phyloP scores from a whole-genome alignment of 148 eudicot genomes.

The Gaultheria prostrata region DNA sequence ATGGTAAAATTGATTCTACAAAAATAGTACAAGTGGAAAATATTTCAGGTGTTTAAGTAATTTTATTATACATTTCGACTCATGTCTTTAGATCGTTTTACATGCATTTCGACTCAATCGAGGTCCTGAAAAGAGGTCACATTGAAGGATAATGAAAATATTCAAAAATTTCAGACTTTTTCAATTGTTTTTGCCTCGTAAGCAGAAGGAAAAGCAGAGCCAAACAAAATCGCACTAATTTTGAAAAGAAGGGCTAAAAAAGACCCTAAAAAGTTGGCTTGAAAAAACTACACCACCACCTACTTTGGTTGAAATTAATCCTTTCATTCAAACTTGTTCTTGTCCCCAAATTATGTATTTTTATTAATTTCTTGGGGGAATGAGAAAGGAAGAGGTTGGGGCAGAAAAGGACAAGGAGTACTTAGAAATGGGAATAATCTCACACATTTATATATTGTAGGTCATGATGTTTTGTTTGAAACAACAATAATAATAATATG shows the following conservation, averaged over 20 bases:
- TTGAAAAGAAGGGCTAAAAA: neutral
- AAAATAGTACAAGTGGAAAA: too few relatives aligned
- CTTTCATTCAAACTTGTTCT: slow-evolving; percentile 2
- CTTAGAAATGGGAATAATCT: slow-evolving; percentile 40
- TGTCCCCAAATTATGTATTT: neutral
- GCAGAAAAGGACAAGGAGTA: slow-evolving; percentile 39
- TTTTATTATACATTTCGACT: too few relatives aligned
- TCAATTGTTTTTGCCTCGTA: neutral
- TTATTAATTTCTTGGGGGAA: neutral
- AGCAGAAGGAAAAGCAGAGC: neutral
- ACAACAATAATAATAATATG: neutral
- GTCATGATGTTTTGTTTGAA: neutral
- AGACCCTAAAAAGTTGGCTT: neutral
- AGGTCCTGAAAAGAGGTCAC: neutral
- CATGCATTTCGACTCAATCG: neutral
- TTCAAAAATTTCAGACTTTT: neutral
- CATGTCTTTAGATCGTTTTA: neutral
- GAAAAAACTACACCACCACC: neutral
- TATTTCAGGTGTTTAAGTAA: too few relatives aligned
- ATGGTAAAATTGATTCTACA: neutral
- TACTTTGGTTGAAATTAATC: neutral
- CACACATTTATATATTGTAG: neutral
- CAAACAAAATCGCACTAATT: neutral
- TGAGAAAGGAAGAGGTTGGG: slow-evolving; percentile 11
- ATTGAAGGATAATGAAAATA: neutral